Percentiles rank a stretch among this genome's conserved stretches.
Evolutionary conservation across 2,329 filamentous ascomycete genomes (phyloP).

Genomic region (Xylaria sp.): DNA sequence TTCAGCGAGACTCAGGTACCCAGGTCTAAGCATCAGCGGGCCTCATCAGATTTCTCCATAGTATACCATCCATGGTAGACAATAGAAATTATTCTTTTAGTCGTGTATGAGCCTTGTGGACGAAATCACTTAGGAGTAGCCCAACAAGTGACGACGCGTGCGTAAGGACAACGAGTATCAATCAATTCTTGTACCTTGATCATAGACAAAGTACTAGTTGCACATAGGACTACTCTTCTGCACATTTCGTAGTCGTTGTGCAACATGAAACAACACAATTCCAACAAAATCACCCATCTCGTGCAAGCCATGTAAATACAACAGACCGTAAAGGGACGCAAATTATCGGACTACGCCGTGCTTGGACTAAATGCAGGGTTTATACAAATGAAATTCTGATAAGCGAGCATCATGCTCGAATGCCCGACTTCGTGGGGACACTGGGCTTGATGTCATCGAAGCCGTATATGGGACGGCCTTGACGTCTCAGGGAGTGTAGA

Average conservation of each 20-base stretch:
- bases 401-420: neutral
- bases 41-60: neutral
- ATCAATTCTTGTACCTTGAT: neutral
- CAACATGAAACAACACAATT: neutral
- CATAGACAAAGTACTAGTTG: neutral
- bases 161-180: neutral
- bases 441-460: slow-evolving; percentile 51
- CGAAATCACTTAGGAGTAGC: neutral
- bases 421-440: neutral
- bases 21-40: neutral
- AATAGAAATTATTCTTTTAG: neutral
- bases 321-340: neutral
- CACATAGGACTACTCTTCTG: neutral
- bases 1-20: neutral
- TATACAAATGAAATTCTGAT: neutral
- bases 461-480: slow-evolving; percentile 62
- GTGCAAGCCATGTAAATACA: neutral
- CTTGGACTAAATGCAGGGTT: neutral
- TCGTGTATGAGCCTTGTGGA: neutral
- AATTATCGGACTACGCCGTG: neutral
- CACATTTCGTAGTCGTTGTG: too few relatives aligned
- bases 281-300: neutral
- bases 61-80: neutral
- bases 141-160: neutral
- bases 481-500: slow-evolving; percentile 53